phyloP scores from a whole-genome alignment of 108 stramenopile species.

The Pseudonitzschia delicatissima region DNA sequence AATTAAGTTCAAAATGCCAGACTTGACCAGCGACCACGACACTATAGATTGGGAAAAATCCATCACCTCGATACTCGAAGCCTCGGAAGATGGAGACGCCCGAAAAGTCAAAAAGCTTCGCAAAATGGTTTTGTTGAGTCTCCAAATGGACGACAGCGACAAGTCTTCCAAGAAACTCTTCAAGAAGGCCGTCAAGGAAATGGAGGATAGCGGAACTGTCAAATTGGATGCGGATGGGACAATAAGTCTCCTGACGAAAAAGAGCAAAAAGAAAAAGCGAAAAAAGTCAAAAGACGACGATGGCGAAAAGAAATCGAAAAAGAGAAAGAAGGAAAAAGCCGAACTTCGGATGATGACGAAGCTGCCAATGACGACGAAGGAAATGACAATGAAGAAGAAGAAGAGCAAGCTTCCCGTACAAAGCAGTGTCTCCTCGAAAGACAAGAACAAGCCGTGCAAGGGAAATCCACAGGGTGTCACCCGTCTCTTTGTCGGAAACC shows the following conservation, averaged over 20 bases:
- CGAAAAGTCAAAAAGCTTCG: slow-evolving; percentile 51
- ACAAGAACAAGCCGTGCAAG: slow-evolving; percentile 73
- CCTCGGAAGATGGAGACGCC: slow-evolving; percentile 13
- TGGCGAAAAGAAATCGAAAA: slow-evolving; percentile 6
- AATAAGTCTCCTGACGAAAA: slow-evolving; percentile 46
- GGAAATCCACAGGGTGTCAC: slow-evolving; percentile 85
- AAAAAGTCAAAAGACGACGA: slow-evolving; percentile 7
- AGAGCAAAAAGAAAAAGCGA: slow-evolving; percentile 20
- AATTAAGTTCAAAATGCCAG: background rate
- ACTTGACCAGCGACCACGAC: background rate
- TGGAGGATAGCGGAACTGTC: slow-evolving; percentile 54
- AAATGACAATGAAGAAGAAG: slow-evolving; percentile 20
- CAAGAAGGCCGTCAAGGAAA: slow-evolving; percentile 64
- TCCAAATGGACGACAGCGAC: slow-evolving; percentile 61
- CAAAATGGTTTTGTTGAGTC: slow-evolving; percentile 42
- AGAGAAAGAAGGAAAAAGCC: slow-evolving; percentile 26
- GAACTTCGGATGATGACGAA: slow-evolving; percentile 6
- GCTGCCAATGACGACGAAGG: slow-evolving; percentile 19
- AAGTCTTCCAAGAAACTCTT: slow-evolving; percentile 80
- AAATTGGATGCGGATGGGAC: slow-evolving; percentile 64
- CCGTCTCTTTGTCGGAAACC: slow-evolving; percentile 84
- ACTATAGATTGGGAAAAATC: slow-evolving; percentile 32
- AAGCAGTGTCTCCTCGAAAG: slow-evolving; percentile 23
- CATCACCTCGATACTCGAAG: slow-evolving; percentile 25
- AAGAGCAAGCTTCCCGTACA: slow-evolving; percentile 8